Base-by-base conservation (phyloP, 257 asterid species). In the Ophiorrhiza pumila region DNA sequence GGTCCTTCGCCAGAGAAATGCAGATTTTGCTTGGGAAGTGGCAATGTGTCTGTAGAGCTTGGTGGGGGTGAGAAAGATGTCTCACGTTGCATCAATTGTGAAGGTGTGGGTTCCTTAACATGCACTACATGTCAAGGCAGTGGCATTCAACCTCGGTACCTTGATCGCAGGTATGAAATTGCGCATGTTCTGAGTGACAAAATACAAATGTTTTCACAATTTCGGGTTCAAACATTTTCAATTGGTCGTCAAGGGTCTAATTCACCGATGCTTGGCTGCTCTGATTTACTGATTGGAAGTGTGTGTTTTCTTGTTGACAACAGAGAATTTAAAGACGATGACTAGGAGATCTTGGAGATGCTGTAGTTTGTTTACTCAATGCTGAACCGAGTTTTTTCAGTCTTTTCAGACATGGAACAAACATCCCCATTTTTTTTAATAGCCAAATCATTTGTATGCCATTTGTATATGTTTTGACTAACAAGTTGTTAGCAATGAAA, bases 41-140 rank as follows among this genome's bases (percentile, higher is more conserved):
- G 99, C 34, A 90, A 14, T 45, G 96, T 91, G 79, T 77, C 83
- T 0, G 97, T 91, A 4, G 97, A 91, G 75, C 93, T 94, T 22
- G 98, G 99, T 42, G 98, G 84, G 39, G 90, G 74, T 0, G 96
- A 90, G 80, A 83, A 80, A 75, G 97, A 94, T 82, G 93, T 88
- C 52, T 91, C 99, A 2, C 66, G 67, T 35, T 94, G 99, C 89
- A 91, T 91, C 71, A 94, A 94, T 31, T 94, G 99, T 76, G 93
- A 94, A 0, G 95, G 95, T 35, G 85, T 55, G 74, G 97, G 98
- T 75, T 83, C 96, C 25, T 83, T 91, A 81, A 90, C 99, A 3
- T 94, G 99, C 95, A 90, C 99, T 64, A 94, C 97, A 14, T 94
- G 99, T 84, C 99, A 94, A 84, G 99, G 99, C 72, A 91, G 87